Evolutionary conservation across 1,139 yeast species (phyloP).

Genomic region (Suhomyces bribrorum): DNA sequence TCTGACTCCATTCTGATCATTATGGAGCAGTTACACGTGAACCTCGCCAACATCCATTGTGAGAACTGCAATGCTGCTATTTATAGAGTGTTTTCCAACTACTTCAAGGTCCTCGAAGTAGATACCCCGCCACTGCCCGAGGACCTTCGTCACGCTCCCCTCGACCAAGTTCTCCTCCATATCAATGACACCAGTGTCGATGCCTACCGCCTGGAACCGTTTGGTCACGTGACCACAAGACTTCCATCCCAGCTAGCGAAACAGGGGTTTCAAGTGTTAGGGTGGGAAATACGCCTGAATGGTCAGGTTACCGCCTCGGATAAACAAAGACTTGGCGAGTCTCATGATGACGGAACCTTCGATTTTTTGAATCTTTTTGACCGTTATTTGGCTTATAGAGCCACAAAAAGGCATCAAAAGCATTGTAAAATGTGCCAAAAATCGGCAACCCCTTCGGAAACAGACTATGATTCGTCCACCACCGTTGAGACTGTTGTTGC

Average conservation of each 20-base stretch:
- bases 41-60: constrained; percentile 53
- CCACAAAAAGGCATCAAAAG: constrained; percentile 28
- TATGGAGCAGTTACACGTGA: constrained; percentile 33
- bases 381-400: constrained; percentile 7
- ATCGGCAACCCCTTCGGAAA: constrained; percentile 7
- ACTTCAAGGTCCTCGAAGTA: constrained; percentile 15
- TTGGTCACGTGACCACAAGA: constrained; percentile 21
- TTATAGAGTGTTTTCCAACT: constrained; percentile 19
- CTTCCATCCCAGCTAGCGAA: constrained; percentile 19
- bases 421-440: constrained; percentile 36
- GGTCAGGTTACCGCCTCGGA: constrained; percentile 18
- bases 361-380: constrained; percentile 9
- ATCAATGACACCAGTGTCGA: constrained; percentile 24
- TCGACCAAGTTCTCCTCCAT: constrained; percentile 17
- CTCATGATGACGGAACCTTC: constrained; percentile 7
- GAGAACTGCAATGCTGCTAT: constrained; percentile 47
- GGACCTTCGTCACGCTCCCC: constrained; percentile 17
- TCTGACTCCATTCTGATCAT: too few species aligned
- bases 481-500: constrained; percentile 33
- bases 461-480: constrained; percentile 4
- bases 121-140: constrained; percentile 27
- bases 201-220: constrained; percentile 17
- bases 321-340: not conserved
- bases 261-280: constrained; percentile 34
- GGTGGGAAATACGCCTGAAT: constrained; percentile 34